Conservation (phyloP, 257 asterid genomes). For the Striga asiatica region DNA sequence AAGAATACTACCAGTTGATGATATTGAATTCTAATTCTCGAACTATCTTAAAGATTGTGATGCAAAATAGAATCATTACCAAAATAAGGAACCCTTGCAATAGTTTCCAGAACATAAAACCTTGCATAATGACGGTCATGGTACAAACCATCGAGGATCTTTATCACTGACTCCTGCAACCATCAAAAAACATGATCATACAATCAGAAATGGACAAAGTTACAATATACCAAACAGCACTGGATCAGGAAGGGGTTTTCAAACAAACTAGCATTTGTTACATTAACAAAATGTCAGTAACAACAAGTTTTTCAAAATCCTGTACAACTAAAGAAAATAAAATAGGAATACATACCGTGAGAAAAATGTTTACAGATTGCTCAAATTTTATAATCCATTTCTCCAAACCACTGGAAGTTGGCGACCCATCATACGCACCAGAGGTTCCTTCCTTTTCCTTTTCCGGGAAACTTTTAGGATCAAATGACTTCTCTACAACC, state of each 20-base stretch:
- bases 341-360: conserved; percentile 43
- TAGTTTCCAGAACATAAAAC: conserved; percentile 91
- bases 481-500: conserved; percentile 59
- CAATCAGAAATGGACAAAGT: conserved; percentile 7
- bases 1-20: not conserved
- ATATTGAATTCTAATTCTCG: not conserved
- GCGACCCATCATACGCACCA: conserved; percentile 29
- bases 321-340: no score
- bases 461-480: conserved; percentile 44
- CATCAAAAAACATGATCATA: conserved; percentile 16
- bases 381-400: conserved; percentile 64
- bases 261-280: not conserved
- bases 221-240: not conserved
- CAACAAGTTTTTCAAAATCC: no score
- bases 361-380: conserved; percentile 79
- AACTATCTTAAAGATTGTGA: conserved; percentile 1
- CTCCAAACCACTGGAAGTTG: conserved; percentile 40
- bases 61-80: conserved; percentile 40
- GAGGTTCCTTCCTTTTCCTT: conserved; percentile 34
- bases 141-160: conserved; percentile 76
- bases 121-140: conserved; percentile 78
- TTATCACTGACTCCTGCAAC: conserved; percentile 84
- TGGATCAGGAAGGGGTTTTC: not conserved
- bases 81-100: conserved; percentile 97
- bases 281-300: no score